phyloP scores from a whole-genome alignment of 331 rosid species.

The Quercus phellos region DNA sequence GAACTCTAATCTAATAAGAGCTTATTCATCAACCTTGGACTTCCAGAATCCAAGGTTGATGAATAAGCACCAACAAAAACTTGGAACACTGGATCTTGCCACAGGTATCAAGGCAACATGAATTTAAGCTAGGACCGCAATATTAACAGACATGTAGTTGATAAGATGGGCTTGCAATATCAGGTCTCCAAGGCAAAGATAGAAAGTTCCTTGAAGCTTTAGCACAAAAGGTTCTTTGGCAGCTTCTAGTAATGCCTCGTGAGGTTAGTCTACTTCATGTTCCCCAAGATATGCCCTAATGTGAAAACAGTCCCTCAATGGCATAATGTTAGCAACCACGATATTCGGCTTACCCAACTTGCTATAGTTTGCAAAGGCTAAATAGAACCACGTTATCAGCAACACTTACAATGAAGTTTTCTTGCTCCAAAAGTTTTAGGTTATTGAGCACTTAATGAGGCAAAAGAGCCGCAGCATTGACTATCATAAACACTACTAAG shows the following conservation, averaged over 20 bases:
- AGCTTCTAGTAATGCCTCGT: too few species aligned
- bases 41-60: neutral
- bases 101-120: neutral
- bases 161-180: neutral
- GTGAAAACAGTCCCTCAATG: too few species aligned
- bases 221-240: too few species aligned
- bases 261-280: too few species aligned
- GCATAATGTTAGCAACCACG: too few species aligned
- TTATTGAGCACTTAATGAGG: neutral
- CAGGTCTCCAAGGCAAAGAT: neutral
- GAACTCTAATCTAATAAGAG: neutral
- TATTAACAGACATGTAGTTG: neutral
- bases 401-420: too few species aligned
- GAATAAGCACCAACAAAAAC: neutral
- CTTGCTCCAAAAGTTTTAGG: neutral
- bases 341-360: too few species aligned
- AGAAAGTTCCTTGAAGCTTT: too few species aligned
- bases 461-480: neutral
- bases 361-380: too few species aligned
- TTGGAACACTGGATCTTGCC: neutral
- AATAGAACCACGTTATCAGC: too few species aligned
- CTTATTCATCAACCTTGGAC: neutral
- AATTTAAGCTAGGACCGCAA: neutral
- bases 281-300: too few species aligned
- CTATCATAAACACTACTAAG: neutral